Base-by-base conservation (phyloP, 768 basidiomycete genomes). In the Infundibulicybe gibba region DNA sequence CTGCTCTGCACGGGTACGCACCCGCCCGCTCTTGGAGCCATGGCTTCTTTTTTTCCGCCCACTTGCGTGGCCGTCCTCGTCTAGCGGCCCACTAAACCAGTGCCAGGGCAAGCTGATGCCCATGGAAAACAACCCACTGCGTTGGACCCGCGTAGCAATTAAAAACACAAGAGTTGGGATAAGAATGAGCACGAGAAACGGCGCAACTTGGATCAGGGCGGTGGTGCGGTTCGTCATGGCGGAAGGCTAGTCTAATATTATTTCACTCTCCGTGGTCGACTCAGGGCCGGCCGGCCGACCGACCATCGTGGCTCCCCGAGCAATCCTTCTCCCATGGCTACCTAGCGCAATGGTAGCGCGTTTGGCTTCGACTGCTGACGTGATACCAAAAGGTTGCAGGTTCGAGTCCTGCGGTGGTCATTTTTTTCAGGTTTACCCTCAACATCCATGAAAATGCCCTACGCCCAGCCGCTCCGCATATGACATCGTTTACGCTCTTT, bases 401-500 rank as follows among this genome's bases (percentile, higher is more conserved):
- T 90, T 90, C 87, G 86, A 90, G 85, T 86, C 87, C 87, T 88
- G 87, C 85, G 82, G 85, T 86, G 83, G 81, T 89, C 86, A 87
- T 61, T 51, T 60, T 58, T 56, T 54, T n/a, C n/a, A n/a, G n/a
- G 46, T 41, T n/a, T 13, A n/a, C n/a, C n/a, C n/a, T n/a, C n/a
- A n/a, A n/a, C n/a, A n/a, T n/a, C n/a, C n/a, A n/a, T n/a, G n/a
- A n/a, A n/a, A n/a, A n/a, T n/a, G n/a, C n/a, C n/a, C n/a, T n/a
- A n/a, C n/a, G n/a, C n/a, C n/a, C n/a, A n/a, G n/a, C n/a, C n/a
- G n/a, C n/a, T n/a, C n/a, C n/a, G n/a, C n/a, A n/a, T n/a, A n/a
- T n/a, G n/a, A n/a, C n/a, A n/a, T n/a, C n/a, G n/a, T n/a, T n/a
- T n/a, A n/a, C n/a, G n/a, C n/a, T n/a, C n/a, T 3, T 25, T 25